Percentiles rank a stretch among this genome's conserved stretches.
phyloP scores from a whole-genome alignment of 306 rosid genomes.

The Cucurbita maxima region DNA sequence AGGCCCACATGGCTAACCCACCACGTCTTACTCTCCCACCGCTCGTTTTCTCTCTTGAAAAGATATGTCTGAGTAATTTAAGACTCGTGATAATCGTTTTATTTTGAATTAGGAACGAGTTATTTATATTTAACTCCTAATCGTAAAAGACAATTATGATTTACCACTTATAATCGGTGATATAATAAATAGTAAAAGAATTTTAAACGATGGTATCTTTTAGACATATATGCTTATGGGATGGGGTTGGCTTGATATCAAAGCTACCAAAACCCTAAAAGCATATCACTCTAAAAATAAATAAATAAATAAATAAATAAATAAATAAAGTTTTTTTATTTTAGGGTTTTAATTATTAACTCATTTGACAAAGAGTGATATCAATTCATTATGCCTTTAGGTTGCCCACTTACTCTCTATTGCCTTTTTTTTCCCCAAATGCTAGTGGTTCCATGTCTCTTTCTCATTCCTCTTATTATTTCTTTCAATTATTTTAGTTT shows the following conservation, averaged over 20 bases:
- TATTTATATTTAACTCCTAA: too few species aligned
- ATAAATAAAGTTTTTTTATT: background rate
- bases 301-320: background rate
- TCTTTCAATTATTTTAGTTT: background rate
- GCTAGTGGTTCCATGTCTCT: constrained; percentile 32
- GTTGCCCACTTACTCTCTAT: constrained; percentile 26
- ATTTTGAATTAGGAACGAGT: too few species aligned
- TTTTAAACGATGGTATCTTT: too few species aligned
- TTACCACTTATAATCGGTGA: background rate
- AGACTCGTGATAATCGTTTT: too few species aligned
- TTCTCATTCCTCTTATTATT: background rate
- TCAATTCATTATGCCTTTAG: constrained; percentile 6
- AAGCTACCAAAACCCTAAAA: constrained; percentile 27
- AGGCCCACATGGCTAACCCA: constrained; percentile 66
- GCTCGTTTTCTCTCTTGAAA: background rate
- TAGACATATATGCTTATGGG: constrained; percentile 10
- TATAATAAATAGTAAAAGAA: background rate
- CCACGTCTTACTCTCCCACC: constrained; percentile 17
- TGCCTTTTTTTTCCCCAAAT: background rate
- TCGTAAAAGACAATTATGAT: too few species aligned
- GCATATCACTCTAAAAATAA: background rate
- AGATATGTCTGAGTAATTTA: too few species aligned
- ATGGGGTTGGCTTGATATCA: constrained; percentile 58
- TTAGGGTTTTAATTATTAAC: constrained; percentile 45
- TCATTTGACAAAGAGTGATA: constrained; percentile 39